A percentile compares a stretch with the other conserved stretches of the same genome.
phyloP scores from a whole-genome alignment of 148 eudicot genomes.

The Vaccinium myrtillus region DNA sequence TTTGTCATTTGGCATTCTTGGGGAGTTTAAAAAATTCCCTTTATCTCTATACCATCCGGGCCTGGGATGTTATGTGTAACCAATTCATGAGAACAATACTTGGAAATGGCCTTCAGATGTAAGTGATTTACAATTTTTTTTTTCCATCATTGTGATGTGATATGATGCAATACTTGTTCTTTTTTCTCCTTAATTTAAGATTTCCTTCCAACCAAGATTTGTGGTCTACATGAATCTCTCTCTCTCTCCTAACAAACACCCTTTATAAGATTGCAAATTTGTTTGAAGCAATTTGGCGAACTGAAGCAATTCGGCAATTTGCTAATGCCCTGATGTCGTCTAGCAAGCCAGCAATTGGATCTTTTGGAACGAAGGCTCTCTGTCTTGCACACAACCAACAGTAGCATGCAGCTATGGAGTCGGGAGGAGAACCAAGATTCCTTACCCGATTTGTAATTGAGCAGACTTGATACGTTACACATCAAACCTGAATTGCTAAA shows the following conservation, averaged over 20 bases:
- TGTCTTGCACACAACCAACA: slow-evolving; percentile 39
- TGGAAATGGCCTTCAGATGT: background rate
- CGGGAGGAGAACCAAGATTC: slow-evolving; percentile 30
- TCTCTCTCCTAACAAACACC: background rate
- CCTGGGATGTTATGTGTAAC: background rate
- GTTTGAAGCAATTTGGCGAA: slow-evolving; percentile 30
- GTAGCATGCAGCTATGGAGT: slow-evolving; percentile 40
- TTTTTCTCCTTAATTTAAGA: too few species aligned
- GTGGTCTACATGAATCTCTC: slow-evolving; percentile 2
- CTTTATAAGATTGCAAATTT: slow-evolving; percentile 47
- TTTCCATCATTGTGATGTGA: background rate
- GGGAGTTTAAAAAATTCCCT: background rate
- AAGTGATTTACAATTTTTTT: background rate
- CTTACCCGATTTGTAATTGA: too few species aligned
- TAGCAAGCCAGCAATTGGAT: slow-evolving; percentile 50
- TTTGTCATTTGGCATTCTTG: background rate
- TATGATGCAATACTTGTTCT: too few species aligned
- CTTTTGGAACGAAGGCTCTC: slow-evolving; percentile 44
- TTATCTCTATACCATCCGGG: background rate
- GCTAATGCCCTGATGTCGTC: slow-evolving; percentile 56
- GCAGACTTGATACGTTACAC: too few species aligned
- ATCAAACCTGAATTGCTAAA: too few species aligned
- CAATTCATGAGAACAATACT: background rate
- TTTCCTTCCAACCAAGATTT: background rate
- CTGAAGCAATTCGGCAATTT: slow-evolving; percentile 29